phyloP scores from a whole-genome alignment of 306 rosid species.

The Hippophae rhamnoides region DNA sequence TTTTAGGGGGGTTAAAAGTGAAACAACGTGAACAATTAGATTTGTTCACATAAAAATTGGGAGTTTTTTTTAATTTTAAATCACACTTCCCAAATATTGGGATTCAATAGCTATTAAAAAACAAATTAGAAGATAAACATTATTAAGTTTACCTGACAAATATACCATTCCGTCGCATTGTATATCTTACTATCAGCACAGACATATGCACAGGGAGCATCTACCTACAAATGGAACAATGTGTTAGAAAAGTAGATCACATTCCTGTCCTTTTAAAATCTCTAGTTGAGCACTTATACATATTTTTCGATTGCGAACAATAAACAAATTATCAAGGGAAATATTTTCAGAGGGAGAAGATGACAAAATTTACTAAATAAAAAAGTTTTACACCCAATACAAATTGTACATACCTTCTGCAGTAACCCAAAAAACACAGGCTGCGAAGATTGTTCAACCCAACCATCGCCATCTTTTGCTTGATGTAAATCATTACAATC shows the following conservation, averaged over 20 bases:
- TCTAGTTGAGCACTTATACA: background rate
- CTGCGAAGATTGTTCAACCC: slow-evolving; percentile 96
- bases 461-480: slow-evolving; percentile 98
- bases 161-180: slow-evolving; percentile 93
- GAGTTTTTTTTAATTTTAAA: too few species aligned
- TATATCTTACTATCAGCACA: slow-evolving; percentile 90
- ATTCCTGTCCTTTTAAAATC: background rate
- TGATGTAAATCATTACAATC: slow-evolving; percentile 94
- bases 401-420: slow-evolving; percentile 63
- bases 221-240: slow-evolving; percentile 45
- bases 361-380: slow-evolving; percentile 2
- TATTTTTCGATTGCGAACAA: background rate
- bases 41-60: too few species aligned
- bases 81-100: too few species aligned
- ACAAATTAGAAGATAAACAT: background rate
- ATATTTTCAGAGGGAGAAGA: background rate
- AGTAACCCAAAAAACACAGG: slow-evolving; percentile 80
- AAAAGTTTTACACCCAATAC: slow-evolving; percentile 1
- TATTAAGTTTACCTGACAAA: slow-evolving; percentile 64
- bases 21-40: too few species aligned
- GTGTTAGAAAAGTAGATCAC: slow-evolving; percentile 11
- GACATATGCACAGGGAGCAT: slow-evolving; percentile 63
- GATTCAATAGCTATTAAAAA: too few species aligned
- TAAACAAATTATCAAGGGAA: background rate
- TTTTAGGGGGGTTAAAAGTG: too few species aligned